phyloP scores from a whole-genome alignment of 2,329 filamentous ascomycete species.

The Graphilbum fragrans region DNA sequence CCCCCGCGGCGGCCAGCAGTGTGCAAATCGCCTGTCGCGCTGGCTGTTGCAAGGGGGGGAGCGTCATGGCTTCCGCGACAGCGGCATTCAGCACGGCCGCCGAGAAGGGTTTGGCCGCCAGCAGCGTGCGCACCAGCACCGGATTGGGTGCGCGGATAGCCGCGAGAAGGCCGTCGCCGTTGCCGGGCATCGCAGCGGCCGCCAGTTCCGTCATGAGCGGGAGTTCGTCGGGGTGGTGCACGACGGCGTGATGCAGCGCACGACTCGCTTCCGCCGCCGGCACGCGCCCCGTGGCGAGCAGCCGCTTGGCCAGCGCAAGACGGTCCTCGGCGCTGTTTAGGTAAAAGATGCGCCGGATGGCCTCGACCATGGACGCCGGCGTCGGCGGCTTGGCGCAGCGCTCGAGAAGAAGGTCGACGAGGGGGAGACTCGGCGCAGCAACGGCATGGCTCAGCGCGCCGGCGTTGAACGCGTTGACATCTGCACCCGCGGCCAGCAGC shows the following conservation, averaged over 20 bases:
- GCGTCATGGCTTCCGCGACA: slow-evolving; percentile 30
- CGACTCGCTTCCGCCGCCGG: slow-evolving; percentile 34
- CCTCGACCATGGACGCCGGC: slow-evolving; percentile 30
- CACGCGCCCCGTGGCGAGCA: slow-evolving; percentile 38
- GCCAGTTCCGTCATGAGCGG: slow-evolving; percentile 33
- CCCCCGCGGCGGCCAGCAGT: too few relatives aligned
- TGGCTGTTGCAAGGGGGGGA: slow-evolving; percentile 25
- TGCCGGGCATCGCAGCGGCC: neutral
- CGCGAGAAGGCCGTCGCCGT: slow-evolving; percentile 30
- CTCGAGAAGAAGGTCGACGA: neutral
- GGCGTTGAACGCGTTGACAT: too few relatives aligned
- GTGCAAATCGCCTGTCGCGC: slow-evolving; percentile 30
- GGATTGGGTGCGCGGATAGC: slow-evolving; percentile 31
- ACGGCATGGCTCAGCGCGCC: too few relatives aligned
- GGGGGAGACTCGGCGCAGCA: too few relatives aligned
- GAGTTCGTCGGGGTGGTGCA: slow-evolving; percentile 32
- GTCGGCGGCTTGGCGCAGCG: slow-evolving; percentile 32
- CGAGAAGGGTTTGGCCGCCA: slow-evolving; percentile 24
- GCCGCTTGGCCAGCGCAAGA: slow-evolving; percentile 33
- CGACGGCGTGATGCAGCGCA: slow-evolving; percentile 38
- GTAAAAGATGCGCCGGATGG: slow-evolving; percentile 39
- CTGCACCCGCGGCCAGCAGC: too few relatives aligned
- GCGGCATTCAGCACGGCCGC: slow-evolving; percentile 25
- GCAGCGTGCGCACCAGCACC: slow-evolving; percentile 32
- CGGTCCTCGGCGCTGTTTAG: slow-evolving; percentile 39